These are phyloP conservation scores for Puccinia polysora DNA, from an alignment of 1,284 basidiomycete genomes.

Conservation along the genomic window DNA sequence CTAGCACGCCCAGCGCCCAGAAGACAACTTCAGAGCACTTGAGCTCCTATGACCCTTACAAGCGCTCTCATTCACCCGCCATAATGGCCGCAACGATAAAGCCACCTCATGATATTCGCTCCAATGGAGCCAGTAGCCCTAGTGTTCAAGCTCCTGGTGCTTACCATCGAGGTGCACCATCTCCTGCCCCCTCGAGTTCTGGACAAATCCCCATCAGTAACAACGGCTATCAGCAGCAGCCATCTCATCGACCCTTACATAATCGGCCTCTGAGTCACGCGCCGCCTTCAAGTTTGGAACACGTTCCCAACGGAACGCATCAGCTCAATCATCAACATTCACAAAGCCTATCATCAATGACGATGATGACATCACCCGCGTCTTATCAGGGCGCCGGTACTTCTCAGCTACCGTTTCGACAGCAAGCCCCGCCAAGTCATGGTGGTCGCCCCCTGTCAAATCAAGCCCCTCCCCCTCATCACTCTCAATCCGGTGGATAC, in stretches of 20 bases:
- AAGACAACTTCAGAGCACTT: no score
- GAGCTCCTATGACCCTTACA: conserved; percentile 16
- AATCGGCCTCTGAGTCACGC: conserved; percentile 11
- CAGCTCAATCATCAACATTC: conserved; percentile 12
- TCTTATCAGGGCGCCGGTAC: conserved; percentile 37
- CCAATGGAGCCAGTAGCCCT: conserved; percentile 19
- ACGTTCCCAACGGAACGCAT: no score
- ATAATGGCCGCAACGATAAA: conserved; percentile 2
- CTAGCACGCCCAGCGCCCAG: no score
- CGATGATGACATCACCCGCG: conserved; percentile 30
- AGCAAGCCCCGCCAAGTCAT: neutral
- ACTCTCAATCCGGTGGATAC: conserved; percentile 47
- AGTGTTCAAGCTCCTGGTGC: conserved; percentile 17
- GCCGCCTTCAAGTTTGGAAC: no score
- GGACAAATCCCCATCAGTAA: neutral
- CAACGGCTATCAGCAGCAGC: neutral
- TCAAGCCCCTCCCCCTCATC: conserved; percentile 3
- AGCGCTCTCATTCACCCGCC: conserved; percentile 19
- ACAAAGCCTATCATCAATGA: conserved; percentile 29
- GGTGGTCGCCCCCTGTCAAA: neutral
- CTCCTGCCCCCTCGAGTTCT: conserved; percentile 26
- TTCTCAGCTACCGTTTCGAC: conserved; percentile 17
- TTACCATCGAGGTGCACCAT: conserved; percentile 22
- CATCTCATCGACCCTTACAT: neutral
- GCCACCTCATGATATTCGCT: conserved; percentile 15